Evolutionary conservation across 176 grass and related monocot species (phyloP).

Genomic region (Oryza australiensis): DNA sequence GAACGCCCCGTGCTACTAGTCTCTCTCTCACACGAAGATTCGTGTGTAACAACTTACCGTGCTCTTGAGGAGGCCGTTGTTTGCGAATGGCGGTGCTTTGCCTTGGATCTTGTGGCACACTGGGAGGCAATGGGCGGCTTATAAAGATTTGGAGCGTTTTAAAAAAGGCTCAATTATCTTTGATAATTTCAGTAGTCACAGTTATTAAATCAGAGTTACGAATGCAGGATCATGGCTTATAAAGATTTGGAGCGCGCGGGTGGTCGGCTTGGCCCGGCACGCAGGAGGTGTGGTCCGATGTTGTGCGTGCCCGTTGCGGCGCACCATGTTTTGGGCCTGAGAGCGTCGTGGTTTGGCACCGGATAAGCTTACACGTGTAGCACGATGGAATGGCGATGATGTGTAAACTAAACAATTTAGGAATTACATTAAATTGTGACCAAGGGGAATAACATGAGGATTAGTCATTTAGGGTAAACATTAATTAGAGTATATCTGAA

Average conservation of each 20-base stretch:
- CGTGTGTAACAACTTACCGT: neutral
- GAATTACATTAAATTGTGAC: constrained; percentile 15
- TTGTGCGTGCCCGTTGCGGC: neutral
- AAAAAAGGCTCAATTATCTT: too few relatives aligned
- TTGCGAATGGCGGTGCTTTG: neutral
- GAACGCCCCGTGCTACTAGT: constrained; percentile 16
- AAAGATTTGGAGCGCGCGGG: constrained; percentile 25
- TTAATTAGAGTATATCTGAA: too few relatives aligned
- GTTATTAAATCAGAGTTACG: too few relatives aligned
- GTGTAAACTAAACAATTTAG: neutral
- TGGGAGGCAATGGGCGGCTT: constrained; percentile 3
- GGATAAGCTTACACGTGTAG: constrained; percentile 26
- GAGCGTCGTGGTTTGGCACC: constrained; percentile 16
- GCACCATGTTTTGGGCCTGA: constrained; percentile 43
- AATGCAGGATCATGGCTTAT: too few relatives aligned
- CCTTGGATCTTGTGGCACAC: constrained; percentile 17
- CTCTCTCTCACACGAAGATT: neutral
- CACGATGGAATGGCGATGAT: neutral
- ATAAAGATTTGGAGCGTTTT: constrained; percentile 33
- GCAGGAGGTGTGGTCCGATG: neutral
- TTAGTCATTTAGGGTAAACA: too few relatives aligned
- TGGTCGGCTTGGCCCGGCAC: neutral
- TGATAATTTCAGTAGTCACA: too few relatives aligned
- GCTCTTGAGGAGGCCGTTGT: neutral
- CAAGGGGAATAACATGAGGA: neutral